Percentiles rank a stretch among this genome's conserved stretches.
These are phyloP conservation scores for Diutina pseudorugosa DNA, from an alignment of 1,139 yeast genomes.

Conservation along the genomic window DNA sequence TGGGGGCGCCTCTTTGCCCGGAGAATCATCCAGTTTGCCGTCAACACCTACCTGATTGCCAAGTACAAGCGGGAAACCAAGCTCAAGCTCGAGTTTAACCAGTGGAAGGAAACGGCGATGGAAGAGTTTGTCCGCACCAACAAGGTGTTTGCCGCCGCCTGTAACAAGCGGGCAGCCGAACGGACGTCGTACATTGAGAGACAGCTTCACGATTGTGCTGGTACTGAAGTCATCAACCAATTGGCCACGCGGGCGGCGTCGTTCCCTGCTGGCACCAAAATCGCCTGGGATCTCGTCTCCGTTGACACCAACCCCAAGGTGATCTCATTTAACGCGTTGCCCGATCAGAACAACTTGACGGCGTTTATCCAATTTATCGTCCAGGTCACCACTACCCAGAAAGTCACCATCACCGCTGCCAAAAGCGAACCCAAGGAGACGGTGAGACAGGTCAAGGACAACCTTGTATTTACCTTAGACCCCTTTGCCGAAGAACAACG, in stretches of 20 bases:
- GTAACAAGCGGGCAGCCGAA: constrained; percentile 21
- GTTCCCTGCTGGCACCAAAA: constrained; percentile 34
- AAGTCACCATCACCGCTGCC: constrained; percentile 31
- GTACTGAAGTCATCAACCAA: constrained; percentile 39
- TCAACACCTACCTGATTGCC: constrained; percentile 54
- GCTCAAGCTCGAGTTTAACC: constrained; percentile 48
- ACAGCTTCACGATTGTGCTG: constrained; percentile 33
- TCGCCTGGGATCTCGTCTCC: constrained; percentile 68
- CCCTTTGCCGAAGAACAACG: constrained; percentile 54
- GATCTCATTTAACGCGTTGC: constrained; percentile 44
- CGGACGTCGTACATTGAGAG: constrained; percentile 28
- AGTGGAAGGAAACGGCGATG: constrained; percentile 66
- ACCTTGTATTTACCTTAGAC: constrained; percentile 66
- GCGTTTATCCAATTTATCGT: constrained; percentile 67
- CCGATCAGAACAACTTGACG: constrained; percentile 59
- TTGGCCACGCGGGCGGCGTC: constrained; percentile 18
- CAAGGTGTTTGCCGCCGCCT: constrained; percentile 50
- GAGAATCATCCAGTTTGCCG: constrained; percentile 40
- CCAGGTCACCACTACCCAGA: constrained; percentile 63
- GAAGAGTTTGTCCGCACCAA: constrained; percentile 55
- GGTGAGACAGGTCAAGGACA: constrained; percentile 59
- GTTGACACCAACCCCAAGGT: constrained; percentile 65
- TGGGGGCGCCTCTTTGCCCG: constrained; percentile 30
- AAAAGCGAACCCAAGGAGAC: constrained; percentile 20
- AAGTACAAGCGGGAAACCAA: constrained; percentile 53